Evolutionary conservation across 1,139 yeast species (phyloP).

Genomic region (Torulaspora pretoriensis): DNA sequence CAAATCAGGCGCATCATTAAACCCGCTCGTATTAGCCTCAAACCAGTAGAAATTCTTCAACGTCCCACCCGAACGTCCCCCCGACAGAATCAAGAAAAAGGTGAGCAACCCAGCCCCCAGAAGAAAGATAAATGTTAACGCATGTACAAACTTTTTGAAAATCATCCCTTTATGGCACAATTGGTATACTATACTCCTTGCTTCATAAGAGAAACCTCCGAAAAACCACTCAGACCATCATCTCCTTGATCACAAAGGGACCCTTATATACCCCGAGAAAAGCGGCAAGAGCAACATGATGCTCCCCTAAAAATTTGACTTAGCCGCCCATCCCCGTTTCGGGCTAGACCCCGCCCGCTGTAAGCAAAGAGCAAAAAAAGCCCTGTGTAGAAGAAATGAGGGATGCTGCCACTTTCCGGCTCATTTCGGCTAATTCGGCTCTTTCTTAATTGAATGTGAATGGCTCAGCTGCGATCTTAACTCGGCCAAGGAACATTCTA

Average conservation of each 20-base stretch:
- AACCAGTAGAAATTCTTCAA: slow-evolving; percentile 64
- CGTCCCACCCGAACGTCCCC: slow-evolving; percentile 48
- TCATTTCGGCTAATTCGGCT: not conserved
- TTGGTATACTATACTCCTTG: not conserved
- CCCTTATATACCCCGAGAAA: not conserved
- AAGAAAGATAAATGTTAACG: slow-evolving; percentile 33
- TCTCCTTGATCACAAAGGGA: no score
- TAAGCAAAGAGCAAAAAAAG: not conserved
- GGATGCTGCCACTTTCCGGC: no score
- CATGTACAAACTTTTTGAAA: slow-evolving; percentile 29
- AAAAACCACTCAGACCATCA: not conserved
- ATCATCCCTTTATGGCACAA: slow-evolving; percentile 10
- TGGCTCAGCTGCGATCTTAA: slow-evolving; percentile 16
- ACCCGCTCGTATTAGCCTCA: slow-evolving; percentile 59
- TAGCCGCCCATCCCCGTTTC: slow-evolving; percentile 1
- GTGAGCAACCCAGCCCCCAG: slow-evolving; percentile 46
- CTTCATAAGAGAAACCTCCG: not conserved
- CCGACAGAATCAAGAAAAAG: slow-evolving; percentile 61
- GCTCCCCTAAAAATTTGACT: not conserved
- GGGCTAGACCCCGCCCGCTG: not conserved
- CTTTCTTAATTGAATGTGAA: not conserved
- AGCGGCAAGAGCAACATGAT: not conserved
- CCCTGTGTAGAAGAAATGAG: not conserved
- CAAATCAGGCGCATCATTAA: slow-evolving; percentile 44
- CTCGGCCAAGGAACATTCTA: slow-evolving; percentile 28